Percentiles rank a stretch among this genome's conserved stretches.
These are phyloP conservation scores for Westerdykella ornata DNA, from an alignment of 2,329 filamentous ascomycete species.

Conservation along the genomic window DNA sequence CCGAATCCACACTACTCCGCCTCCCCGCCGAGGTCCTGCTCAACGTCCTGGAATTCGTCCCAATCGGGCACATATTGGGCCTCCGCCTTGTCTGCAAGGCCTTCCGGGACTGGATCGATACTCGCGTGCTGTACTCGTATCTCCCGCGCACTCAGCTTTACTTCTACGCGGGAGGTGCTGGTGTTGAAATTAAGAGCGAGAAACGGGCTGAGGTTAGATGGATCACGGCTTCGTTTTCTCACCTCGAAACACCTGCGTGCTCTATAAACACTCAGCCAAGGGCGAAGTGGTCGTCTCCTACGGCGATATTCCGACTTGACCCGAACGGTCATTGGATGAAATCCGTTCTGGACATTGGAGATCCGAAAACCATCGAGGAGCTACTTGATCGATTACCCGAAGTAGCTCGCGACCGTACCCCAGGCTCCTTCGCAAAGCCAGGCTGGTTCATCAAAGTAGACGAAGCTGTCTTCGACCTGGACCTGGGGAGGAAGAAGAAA, in stretches of 20 bases:
- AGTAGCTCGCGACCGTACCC: too few relatives aligned
- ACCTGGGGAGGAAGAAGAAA: conserved; percentile 7
- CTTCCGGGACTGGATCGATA: conserved; percentile 30
- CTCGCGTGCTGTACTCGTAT: conserved; percentile 18
- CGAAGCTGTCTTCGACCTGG: conserved; percentile 21
- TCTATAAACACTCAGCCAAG: not conserved
- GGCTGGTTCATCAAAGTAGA: conserved; percentile 25
- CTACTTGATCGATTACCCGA: not conserved
- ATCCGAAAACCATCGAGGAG: not conserved
- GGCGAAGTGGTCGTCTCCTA: conserved; percentile 12
- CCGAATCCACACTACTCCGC: conserved; percentile 8
- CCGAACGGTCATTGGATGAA: too few relatives aligned
- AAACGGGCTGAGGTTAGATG: not conserved
- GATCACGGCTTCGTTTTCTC: not conserved
- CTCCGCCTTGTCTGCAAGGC: conserved; percentile 27
- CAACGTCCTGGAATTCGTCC: conserved; percentile 22
- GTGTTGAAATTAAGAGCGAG: not conserved
- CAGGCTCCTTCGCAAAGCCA: conserved; percentile 1
- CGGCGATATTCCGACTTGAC: conserved; percentile 22
- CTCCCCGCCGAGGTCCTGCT: conserved; percentile 29
- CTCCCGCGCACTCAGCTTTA: conserved; percentile 18
- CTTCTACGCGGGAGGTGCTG: conserved; percentile 8
- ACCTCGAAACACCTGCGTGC: not conserved
- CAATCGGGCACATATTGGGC: conserved; percentile 20
- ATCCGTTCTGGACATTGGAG: too few relatives aligned